phyloP scores from a whole-genome alignment of 306 rosid genomes.

The Casuarina cunninghamiana region DNA sequence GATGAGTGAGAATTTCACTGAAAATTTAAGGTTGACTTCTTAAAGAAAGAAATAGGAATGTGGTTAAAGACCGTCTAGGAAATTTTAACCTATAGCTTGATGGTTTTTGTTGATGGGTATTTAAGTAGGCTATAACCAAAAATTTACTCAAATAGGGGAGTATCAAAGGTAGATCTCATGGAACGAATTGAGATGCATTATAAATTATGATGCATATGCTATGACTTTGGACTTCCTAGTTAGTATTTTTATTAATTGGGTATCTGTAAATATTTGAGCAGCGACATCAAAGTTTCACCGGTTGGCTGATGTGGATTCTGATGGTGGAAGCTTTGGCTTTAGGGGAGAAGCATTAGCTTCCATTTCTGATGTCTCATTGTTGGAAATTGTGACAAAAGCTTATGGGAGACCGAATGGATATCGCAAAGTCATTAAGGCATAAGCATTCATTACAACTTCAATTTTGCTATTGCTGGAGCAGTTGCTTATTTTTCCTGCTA shows the following conservation, averaged over 20 bases:
- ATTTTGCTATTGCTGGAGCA: conserved; percentile 22
- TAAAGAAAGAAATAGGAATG: not conserved
- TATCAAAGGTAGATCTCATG: not conserved
- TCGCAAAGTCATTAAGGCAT: conserved; percentile 80
- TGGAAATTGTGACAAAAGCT: conserved; percentile 82
- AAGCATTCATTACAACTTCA: conserved; percentile 23
- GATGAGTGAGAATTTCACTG: conserved; percentile 2
- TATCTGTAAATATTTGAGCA: conserved; percentile 37
- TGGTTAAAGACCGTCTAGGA: not conserved
- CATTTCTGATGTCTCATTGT: conserved; percentile 74
- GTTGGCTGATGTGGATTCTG: conserved; percentile 47
- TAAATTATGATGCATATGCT: not conserved
- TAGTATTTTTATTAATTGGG: conserved; percentile 23
- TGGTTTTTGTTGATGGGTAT: not conserved
- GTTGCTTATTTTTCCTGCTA: conserved; percentile 25
- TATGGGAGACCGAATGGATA: conserved; percentile 91
- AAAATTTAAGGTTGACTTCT: not conserved
- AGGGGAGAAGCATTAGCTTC: conserved; percentile 97
- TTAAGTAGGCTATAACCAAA: not conserved
- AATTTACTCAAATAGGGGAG: not conserved
- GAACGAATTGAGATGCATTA: not conserved
- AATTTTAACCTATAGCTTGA: not conserved
- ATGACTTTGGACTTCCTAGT: conserved; percentile 2
- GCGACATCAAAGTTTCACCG: conserved; percentile 77
- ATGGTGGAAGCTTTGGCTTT: conserved; percentile 66